Evolutionary conservation across 371 early-diverging fungal species (phyloP).

Genomic region (Actinomortierella wolfii): DNA sequence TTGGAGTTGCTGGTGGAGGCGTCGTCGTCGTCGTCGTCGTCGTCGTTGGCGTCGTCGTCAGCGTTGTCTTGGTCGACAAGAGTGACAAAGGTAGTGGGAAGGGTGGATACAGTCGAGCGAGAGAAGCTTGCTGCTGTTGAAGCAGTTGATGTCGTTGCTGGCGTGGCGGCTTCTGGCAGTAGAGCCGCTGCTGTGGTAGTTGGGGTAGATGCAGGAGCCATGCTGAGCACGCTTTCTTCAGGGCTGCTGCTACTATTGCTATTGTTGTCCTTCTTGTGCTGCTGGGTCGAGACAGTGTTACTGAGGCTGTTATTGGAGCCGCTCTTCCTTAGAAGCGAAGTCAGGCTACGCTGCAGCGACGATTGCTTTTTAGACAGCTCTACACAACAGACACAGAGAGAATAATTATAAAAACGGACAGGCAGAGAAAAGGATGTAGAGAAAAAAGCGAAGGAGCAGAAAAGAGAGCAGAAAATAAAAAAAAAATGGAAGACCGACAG

Average conservation of each 20-base stretch:
- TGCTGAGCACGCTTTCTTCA: too few relatives aligned
- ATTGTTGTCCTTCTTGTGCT: neutral
- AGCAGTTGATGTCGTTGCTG: neutral
- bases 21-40: neutral
- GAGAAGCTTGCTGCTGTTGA: neutral
- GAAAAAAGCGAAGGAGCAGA: too few relatives aligned
- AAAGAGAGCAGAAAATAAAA: too few relatives aligned
- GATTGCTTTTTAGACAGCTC: conserved; percentile 13
- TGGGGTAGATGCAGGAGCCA: too few relatives aligned
- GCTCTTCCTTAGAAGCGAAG: conserved; percentile 12
- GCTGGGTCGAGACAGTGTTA: neutral
- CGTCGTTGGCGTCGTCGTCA: neutral
- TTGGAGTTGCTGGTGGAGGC: conserved; percentile 3
- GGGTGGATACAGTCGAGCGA: neutral
- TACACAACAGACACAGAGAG: neutral
- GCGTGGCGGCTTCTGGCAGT: too few relatives aligned
- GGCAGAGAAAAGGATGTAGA: neutral
- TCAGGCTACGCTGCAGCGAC: conserved; percentile 12
- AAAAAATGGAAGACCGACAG: too few relatives aligned
- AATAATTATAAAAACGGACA: neutral
- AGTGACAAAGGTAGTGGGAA: neutral
- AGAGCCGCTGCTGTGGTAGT: too few relatives aligned
- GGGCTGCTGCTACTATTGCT: neutral
- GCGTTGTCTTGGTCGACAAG: neutral
- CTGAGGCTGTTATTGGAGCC: neutral